Evolutionary conservation across 2,329 filamentous ascomycete species (phyloP), one percentile per base, ranked within the genome.

Genomic region (Sclerotinia trifoliorum): DNA sequence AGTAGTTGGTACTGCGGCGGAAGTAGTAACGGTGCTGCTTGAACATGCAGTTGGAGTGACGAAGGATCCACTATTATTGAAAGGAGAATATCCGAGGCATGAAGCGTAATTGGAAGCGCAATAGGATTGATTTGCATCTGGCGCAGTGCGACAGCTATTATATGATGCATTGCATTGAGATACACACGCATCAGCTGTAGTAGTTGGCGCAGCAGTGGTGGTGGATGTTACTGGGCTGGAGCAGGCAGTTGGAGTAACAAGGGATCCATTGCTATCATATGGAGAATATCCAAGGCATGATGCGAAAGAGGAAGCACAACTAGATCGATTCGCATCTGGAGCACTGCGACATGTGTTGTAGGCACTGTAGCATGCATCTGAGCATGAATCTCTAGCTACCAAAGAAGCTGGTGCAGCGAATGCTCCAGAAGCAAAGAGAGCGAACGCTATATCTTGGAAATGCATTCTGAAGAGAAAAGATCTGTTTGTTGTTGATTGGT

Each of bases 241-340:
- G 13, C 60, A 62, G 19, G 60, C 60, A 24, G 60, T 62, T 49
- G 58, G 58, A 2, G 58, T 62, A 1, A 49, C 44, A 1, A 62
- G 29, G 5, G 58, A 62, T 35, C 44, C 60, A 5, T 19, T 49
- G 26, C 5, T 32, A 19, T 49, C 60, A 5, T 10, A 62, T 5
- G 60, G 60, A 11, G 60, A 62, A n/a, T 51, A 62, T 51, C 60
- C 60, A 6, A 63, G 60, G 5, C 60, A 62, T 48, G 60, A 49
- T 11, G 60, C 19, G 29, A 24, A 62, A 0, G 49, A 6, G 26
- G 60, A 49, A n/a, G 60, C 60, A 19, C 60, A 62, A 24, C 24
- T 48, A 21, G 58, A 13, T 17, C 11, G 3, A 2, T 62, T 62
- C 0, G 58, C 58, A n/a, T 17, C 5, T 51, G 60, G 46, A 26